phyloP scores from a whole-genome alignment of 306 rosid genomes.

The Pyrus communis region DNA sequence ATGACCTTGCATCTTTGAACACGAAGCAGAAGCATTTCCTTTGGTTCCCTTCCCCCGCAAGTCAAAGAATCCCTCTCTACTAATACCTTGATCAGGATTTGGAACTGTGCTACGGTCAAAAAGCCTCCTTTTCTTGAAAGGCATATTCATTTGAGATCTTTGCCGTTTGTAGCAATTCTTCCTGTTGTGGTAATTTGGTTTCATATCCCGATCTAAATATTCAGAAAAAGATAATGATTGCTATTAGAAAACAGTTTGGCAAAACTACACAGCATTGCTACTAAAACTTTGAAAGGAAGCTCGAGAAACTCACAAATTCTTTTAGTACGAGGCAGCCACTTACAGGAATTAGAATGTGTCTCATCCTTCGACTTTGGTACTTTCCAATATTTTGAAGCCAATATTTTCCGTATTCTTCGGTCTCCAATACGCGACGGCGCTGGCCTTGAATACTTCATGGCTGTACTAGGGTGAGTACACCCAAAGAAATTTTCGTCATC shows the following conservation, averaged over 20 bases:
- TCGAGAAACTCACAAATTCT: neutral
- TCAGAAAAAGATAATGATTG: constrained; percentile 10
- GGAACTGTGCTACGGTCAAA: constrained; percentile 37
- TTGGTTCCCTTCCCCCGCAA: constrained; percentile 33
- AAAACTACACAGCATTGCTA: neutral
- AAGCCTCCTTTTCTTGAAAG: constrained; percentile 83
- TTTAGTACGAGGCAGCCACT: constrained; percentile 18
- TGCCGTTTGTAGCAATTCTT: constrained; percentile 51
- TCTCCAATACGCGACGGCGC: constrained; percentile 38
- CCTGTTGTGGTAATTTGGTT: constrained; percentile 40
- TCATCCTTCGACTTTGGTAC: constrained; percentile 44
- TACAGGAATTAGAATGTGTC: constrained; percentile 38
- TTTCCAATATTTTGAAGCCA: constrained; percentile 72
- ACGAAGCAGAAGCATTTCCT: constrained; percentile 39
- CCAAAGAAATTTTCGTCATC: constrained; percentile 85
- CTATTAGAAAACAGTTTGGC: constrained; percentile 11
- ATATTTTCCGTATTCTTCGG: constrained; percentile 54
- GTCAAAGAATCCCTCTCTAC: constrained; percentile 29
- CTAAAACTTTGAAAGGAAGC: neutral
- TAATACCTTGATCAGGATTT: constrained; percentile 38
- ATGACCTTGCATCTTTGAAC: constrained; percentile 37
- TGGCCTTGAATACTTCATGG: constrained; percentile 48
- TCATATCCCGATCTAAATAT: constrained; percentile 44
- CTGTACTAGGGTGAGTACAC: constrained; percentile 54
- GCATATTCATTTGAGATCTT: constrained; percentile 71